Conservation (phyloP, 176 grass and related monocot species). For the Raddia guianensis region DNA sequence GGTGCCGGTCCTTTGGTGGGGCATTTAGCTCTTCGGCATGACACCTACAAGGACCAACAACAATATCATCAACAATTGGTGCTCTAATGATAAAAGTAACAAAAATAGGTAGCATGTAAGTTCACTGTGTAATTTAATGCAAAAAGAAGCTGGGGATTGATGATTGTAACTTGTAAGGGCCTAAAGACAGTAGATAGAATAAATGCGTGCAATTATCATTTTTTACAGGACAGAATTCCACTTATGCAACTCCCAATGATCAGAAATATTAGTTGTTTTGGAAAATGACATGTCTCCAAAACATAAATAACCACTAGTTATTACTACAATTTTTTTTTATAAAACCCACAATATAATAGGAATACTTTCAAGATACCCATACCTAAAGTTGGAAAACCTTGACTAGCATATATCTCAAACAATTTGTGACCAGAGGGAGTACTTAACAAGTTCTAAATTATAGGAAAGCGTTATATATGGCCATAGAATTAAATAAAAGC, state of each 20-base stretch:
- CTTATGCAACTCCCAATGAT: background rate
- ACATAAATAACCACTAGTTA: too few relatives aligned
- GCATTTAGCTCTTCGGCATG: slow-evolving; percentile 62
- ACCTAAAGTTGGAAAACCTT: too few relatives aligned
- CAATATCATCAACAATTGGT: background rate
- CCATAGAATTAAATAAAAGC: slow-evolving; percentile 1
- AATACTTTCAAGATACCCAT: too few relatives aligned
- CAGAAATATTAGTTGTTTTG: too few relatives aligned
- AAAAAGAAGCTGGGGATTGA: background rate
- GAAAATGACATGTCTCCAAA: too few relatives aligned
- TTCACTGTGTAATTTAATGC: slow-evolving; percentile 17
- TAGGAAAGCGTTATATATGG: background rate
- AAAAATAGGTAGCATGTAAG: background rate
- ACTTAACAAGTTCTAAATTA: background rate
- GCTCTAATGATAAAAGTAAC: background rate
- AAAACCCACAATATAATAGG: too few relatives aligned
- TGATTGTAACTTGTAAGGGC: background rate
- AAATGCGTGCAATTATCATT: background rate
- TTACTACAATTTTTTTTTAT: too few relatives aligned
- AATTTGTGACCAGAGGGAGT: too few relatives aligned
- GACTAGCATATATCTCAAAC: too few relatives aligned
- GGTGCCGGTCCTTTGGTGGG: slow-evolving; percentile 75
- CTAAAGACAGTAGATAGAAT: background rate
- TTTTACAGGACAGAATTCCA: slow-evolving; percentile 1
- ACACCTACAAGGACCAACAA: slow-evolving; percentile 68